Evolutionary conservation across 2,329 filamentous ascomycete species (phyloP).

Genomic region (Paecilomyces formosus): DNA sequence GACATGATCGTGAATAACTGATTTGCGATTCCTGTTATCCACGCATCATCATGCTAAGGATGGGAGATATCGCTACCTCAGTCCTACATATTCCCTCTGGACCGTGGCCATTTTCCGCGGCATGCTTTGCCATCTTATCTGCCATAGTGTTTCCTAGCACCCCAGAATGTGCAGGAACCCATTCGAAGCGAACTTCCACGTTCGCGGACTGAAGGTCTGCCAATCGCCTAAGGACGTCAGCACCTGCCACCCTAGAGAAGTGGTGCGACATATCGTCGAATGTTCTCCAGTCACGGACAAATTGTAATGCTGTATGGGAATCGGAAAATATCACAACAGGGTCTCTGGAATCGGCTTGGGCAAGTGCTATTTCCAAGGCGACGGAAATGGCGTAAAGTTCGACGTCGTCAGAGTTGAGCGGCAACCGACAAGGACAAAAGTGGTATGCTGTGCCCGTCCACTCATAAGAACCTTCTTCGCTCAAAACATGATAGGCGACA

Average conservation of each 20-base stretch:
- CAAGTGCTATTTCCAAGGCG: background rate
- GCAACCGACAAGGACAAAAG: background rate
- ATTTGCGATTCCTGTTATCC: background rate
- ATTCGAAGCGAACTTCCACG: background rate
- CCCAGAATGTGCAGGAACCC: background rate
- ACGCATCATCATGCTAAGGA: background rate
- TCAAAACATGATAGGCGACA: background rate
- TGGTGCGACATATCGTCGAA: background rate
- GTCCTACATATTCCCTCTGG: background rate
- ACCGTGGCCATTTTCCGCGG: conserved; percentile 2
- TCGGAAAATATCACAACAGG: background rate
- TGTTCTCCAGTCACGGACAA: background rate
- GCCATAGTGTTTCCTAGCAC: background rate
- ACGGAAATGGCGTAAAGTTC: background rate
- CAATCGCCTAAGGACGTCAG: background rate
- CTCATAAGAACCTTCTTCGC: background rate
- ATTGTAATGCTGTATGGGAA: background rate
- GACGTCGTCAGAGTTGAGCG: background rate
- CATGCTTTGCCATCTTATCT: background rate
- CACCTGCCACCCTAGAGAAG: background rate
- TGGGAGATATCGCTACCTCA: background rate
- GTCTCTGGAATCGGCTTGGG: background rate
- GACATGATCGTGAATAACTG: background rate
- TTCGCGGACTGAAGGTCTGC: background rate
- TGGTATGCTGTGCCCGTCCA: background rate